These are phyloP conservation scores for Scheffersomyces lignicola DNA, from an alignment of 1,139 yeast species.

Conservation along the genomic window DNA sequence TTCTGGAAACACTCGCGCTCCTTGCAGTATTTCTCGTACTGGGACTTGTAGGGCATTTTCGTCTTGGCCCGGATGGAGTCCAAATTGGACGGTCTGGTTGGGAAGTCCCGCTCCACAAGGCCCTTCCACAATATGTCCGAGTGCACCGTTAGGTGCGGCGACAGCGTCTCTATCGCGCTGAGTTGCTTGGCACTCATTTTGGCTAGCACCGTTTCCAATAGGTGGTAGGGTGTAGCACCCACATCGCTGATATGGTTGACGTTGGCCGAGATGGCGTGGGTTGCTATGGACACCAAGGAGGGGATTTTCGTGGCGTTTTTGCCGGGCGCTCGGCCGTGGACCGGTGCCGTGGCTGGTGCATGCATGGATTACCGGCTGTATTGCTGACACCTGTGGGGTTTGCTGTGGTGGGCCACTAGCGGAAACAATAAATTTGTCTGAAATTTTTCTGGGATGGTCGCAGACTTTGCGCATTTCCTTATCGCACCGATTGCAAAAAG, in stretches of 20 bases:
- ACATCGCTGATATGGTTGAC: slow-evolving; percentile 31
- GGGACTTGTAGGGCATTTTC: slow-evolving; percentile 38
- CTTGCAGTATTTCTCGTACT: slow-evolving; percentile 42
- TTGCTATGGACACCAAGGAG: slow-evolving; percentile 1
- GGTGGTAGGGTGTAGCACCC: slow-evolving; percentile 50
- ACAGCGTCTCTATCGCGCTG: slow-evolving; percentile 39
- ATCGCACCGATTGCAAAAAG: too few relatives aligned
- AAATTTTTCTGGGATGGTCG: too few relatives aligned
- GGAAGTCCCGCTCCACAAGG: slow-evolving; percentile 49
- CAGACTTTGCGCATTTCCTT: too few relatives aligned
- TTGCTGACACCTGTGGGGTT: too few relatives aligned
- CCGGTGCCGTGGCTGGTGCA: too few relatives aligned
- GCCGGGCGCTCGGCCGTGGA: too few relatives aligned
- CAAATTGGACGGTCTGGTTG: slow-evolving; percentile 34
- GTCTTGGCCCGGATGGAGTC: slow-evolving; percentile 8
- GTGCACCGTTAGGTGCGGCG: slow-evolving; percentile 46
- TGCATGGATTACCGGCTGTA: too few relatives aligned
- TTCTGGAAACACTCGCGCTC: slow-evolving; percentile 50
- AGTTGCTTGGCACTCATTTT: slow-evolving; percentile 51
- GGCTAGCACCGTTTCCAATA: slow-evolving; percentile 43
- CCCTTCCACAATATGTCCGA: slow-evolving; percentile 54
- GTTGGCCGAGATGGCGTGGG: slow-evolving; percentile 2
- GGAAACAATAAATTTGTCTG: too few relatives aligned
- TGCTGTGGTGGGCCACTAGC: too few relatives aligned
- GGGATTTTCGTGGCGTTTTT: too few relatives aligned